phyloP scores from a whole-genome alignment of 2,329 filamentous ascomycete species.

The Trichoderma arundinaceum region DNA sequence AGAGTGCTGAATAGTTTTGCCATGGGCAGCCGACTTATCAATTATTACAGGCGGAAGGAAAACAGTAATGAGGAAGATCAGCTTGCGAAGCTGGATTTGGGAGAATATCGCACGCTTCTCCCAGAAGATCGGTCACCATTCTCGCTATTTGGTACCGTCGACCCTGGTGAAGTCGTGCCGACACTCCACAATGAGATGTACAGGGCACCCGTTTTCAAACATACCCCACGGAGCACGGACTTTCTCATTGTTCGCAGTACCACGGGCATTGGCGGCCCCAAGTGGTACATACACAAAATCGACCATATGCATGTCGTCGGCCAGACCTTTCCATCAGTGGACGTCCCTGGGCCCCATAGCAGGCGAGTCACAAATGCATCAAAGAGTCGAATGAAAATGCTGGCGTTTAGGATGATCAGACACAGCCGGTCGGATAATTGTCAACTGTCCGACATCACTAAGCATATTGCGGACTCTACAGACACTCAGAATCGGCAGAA shows the following conservation, averaged over 20 bases:
- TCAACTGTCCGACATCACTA: conserved; percentile 83
- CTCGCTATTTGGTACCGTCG: conserved; percentile 90
- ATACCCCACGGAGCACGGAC: conserved; percentile 76
- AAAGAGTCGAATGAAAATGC: conserved; percentile 96
- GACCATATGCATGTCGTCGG: conserved; percentile 91
- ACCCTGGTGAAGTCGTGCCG: conserved; percentile 86
- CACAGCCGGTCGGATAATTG: conserved; percentile 73
- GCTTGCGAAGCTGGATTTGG: conserved; percentile 80
- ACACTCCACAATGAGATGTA: conserved; percentile 97
- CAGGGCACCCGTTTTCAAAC: conserved; percentile 89
- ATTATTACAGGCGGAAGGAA: conserved; percentile 89
- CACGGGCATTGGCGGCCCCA: conserved; percentile 76
- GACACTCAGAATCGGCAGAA: conserved; percentile 97
- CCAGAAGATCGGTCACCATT: conserved; percentile 97
- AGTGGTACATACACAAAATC: conserved; percentile 85
- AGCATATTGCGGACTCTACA: conserved; percentile 88
- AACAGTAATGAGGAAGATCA: conserved; percentile 70
- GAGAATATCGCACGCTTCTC: conserved; percentile 84
- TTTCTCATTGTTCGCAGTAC: conserved; percentile 85
- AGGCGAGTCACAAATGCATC: conserved; percentile 95
- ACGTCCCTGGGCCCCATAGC: conserved; percentile 92
- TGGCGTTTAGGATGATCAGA: conserved; percentile 86
- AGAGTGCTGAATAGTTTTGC: conserved; percentile 93
- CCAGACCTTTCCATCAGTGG: conserved; percentile 88
- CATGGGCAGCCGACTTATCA: conserved; percentile 95